Evolutionary conservation across 2,329 filamentous ascomycete species (phyloP), one percentile per base, ranked within the genome.

Genomic region (Calonectria honghensis): DNA sequence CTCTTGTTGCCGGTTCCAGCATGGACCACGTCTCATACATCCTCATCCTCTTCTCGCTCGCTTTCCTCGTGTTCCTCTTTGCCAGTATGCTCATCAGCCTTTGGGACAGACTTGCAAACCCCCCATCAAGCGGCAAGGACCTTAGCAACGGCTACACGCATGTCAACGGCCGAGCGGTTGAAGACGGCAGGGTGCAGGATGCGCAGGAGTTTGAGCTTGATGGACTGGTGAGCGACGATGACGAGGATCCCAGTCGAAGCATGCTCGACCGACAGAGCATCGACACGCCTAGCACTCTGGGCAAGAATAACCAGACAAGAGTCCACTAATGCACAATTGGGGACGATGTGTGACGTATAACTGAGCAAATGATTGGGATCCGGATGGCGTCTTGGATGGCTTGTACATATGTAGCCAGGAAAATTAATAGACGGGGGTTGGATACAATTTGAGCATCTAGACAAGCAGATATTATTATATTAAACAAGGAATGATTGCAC

Each of bases 161-260:
- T 14, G 73, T 80, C 20, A 84, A 83, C 59, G 84, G 85, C 6
- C 81, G 82, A 14, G 81, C 79, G 1, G 83, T 85, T 1, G 89
- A 90, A 54, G 90, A 91, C 31, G 87, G 88, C 14, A 91, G 91
- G 75, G 88, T 96, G 48, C 89, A 91, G 37, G 96, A 98, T 82
- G 96, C 95, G 0, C 94, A 98, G 82, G 96, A 98, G 79, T 99
- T 98, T 83, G 97, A 98, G 85, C 89, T 99, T 1, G 95, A 97
- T 74, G 96, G 95, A 0, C 86, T 99, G 50, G 96, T 96, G 83
- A 97, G 94, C 73, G 96, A 98, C 57, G 96, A 97, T 24, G 96
- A 98, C 87, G 93, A 93, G 6, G 92, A 91, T 16, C 88, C 88
- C 52, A 81, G 83, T 27, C 83, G 83, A 4, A 79, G 83, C 24